These are phyloP conservation scores for Suhomyces bribrorum DNA, from an alignment of 1,139 yeast genomes.

Conservation along the genomic window DNA sequence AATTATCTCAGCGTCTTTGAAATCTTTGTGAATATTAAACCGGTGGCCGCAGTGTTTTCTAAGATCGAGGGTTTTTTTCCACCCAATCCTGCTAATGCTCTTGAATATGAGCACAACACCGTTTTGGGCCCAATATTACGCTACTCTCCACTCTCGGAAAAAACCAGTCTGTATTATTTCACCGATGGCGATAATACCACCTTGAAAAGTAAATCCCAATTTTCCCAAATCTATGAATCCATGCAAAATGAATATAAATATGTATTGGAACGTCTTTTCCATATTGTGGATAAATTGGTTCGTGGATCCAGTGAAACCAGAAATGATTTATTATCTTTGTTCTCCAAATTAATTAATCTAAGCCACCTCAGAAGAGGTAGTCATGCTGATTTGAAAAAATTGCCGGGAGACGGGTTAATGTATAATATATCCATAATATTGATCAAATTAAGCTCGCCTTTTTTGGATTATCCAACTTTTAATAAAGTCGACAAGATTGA, in stretches of 20 bases:
- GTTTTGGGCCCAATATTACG: constrained; percentile 76
- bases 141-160: constrained; percentile 65
- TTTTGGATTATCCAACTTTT: constrained; percentile 63
- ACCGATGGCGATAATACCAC: constrained; percentile 50
- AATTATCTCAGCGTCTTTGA: constrained; percentile 57
- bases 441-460: constrained; percentile 77
- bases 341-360: constrained; percentile 69
- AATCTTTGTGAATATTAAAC: constrained; percentile 58
- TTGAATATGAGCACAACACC: constrained; percentile 59
- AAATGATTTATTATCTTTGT: constrained; percentile 60
- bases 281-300: constrained; percentile 70
- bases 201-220: constrained; percentile 39
- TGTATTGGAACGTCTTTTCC: constrained; percentile 60
- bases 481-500: constrained; percentile 77
- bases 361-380: constrained; percentile 89
- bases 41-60: constrained; percentile 62
- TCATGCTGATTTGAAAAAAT: constrained; percentile 67
- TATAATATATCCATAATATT: constrained; percentile 69
- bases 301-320: constrained; percentile 73
- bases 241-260: constrained; percentile 61
- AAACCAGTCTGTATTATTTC: constrained; percentile 46
- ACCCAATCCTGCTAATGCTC: constrained; percentile 40
- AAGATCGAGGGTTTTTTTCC: constrained; percentile 58
- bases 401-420: constrained; percentile 83
- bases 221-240: constrained; percentile 53